These are phyloP conservation scores for Cyclocybe aegerita DNA, from an alignment of 768 basidiomycete genomes.

Conservation along the genomic window DNA sequence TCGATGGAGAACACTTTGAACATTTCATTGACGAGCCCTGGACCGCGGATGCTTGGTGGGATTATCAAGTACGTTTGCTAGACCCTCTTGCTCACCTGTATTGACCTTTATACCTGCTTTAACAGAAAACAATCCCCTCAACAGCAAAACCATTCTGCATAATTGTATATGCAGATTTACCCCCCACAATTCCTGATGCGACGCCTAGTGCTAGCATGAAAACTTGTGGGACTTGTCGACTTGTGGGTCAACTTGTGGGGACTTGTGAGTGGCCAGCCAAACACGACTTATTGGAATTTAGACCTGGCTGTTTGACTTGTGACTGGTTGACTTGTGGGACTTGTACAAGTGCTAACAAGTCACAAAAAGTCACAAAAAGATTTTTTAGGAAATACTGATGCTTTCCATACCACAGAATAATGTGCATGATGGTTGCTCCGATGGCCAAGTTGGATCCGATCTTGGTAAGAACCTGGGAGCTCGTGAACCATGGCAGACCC, in stretches of 20 bases:
- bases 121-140: conserved; percentile 16
- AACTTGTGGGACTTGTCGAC: too few relatives aligned
- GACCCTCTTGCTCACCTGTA: not conserved
- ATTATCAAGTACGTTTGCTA: conserved; percentile 28
- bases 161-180: conserved; percentile 40
- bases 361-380: too few relatives aligned
- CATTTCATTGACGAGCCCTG: conserved; percentile 35
- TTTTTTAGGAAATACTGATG: too few relatives aligned
- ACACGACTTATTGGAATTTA: too few relatives aligned
- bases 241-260: too few relatives aligned
- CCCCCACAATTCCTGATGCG: too few relatives aligned
- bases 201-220: too few relatives aligned
- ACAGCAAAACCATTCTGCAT: conserved; percentile 26
- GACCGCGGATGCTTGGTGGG: conserved; percentile 34
- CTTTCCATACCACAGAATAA: conserved; percentile 52
- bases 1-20: conserved; percentile 23
- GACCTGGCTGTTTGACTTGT: too few relatives aligned
- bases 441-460: conserved; percentile 37
- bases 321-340: too few relatives aligned
- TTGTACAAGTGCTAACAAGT: too few relatives aligned
- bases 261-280: too few relatives aligned
- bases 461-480: conserved; percentile 41
- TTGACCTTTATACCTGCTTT: not conserved
- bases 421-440: conserved; percentile 50
- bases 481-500: conserved; percentile 47